These are phyloP conservation scores for Hondaea fermentalgiana DNA, from an alignment of 108 stramenopile genomes.

Conservation along the genomic window DNA sequence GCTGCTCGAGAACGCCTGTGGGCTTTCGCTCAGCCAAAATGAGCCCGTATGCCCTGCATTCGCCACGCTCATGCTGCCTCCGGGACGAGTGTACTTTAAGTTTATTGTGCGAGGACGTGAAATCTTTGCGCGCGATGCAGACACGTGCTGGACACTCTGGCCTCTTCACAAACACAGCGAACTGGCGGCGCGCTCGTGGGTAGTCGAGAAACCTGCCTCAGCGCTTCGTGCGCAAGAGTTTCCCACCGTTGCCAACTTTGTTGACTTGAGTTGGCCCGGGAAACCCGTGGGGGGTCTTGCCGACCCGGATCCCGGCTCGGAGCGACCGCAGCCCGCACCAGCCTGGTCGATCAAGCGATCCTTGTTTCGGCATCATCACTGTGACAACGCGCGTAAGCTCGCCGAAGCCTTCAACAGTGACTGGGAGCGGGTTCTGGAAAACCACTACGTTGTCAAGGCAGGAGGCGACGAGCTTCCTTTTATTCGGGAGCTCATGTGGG, in stretches of 20 bases:
- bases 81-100: background rate
- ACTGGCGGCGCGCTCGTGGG: background rate
- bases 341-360: background rate
- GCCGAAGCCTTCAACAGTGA: background rate
- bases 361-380: background rate
- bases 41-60: background rate
- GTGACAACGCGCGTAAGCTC: background rate
- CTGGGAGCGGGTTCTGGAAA: background rate
- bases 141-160: constrained; percentile 6
- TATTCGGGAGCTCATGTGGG: background rate
- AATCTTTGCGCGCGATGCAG: background rate
- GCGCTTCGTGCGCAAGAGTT: background rate
- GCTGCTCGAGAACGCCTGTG: background rate
- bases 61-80: constrained; percentile 1
- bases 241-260: background rate
- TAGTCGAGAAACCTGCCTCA: background rate
- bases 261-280: background rate
- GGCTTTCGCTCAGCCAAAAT: background rate
- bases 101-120: background rate
- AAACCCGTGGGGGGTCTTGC: background rate
- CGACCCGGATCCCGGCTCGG: background rate
- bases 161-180: background rate
- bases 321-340: background rate
- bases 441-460: background rate
- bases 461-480: background rate